phyloP scores from a whole-genome alignment of 2,329 filamentous ascomycete species.

The Cladosporium sp. region DNA sequence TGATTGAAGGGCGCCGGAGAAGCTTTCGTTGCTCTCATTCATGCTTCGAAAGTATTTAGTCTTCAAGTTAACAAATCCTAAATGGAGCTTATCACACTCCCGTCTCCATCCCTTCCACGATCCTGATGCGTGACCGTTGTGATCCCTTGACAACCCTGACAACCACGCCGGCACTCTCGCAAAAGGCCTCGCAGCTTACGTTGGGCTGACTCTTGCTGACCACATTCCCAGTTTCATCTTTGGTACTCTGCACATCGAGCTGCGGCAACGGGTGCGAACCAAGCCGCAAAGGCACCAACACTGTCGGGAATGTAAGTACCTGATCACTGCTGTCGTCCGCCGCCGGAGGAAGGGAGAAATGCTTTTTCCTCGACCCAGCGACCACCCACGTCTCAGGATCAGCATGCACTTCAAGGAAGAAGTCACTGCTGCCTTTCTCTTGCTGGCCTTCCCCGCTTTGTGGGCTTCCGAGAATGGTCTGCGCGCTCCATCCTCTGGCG shows the following conservation, averaged over 20 bases:
- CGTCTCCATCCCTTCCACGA: conserved; percentile 3
- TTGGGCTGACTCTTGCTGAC: conserved; percentile 15
- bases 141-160: conserved; percentile 67
- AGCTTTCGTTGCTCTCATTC: too few relatives aligned
- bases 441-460: conserved; percentile 4
- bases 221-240: conserved; percentile 41
- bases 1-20: too few relatives aligned
- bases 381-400: conserved; percentile 77
- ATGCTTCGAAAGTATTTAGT: too few relatives aligned
- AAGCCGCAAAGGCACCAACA: conserved; percentile 74
- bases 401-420: conserved; percentile 77
- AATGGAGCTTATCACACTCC: not conserved
- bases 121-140: not conserved
- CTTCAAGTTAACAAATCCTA: too few relatives aligned
- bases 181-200: conserved; percentile 68
- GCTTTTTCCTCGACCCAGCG: conserved; percentile 52
- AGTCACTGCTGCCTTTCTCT: conserved; percentile 35
- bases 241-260: conserved; percentile 65
- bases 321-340: not conserved
- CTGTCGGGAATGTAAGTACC: conserved; percentile 56
- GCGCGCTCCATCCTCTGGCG: conserved; percentile 51
- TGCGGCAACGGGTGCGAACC: conserved; percentile 74
- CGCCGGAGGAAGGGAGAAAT: not conserved
- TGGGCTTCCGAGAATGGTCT: conserved; percentile 42
- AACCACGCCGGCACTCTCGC: conserved; percentile 70